Base-by-base conservation (phyloP, 192 early-diverging fungal genomes). In the Coemansia sp. region DNA sequence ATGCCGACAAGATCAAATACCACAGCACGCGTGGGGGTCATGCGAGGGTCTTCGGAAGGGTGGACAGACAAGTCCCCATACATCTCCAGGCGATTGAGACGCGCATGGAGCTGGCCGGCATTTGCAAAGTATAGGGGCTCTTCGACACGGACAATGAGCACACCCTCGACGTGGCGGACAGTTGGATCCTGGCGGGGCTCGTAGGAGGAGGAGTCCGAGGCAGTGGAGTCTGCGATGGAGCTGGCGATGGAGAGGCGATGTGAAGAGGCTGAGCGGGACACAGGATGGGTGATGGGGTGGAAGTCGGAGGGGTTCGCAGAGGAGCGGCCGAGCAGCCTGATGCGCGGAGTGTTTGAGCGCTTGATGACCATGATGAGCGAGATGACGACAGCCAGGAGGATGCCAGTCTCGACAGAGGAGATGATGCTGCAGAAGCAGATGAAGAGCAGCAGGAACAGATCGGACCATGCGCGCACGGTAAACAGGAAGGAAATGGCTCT, bases 111-210 rank as follows among this genome's bases (percentile, higher is more conserved):
- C 79, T 98, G 95, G 4, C 96, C 96, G 27, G 91, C 90, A 67
- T 99, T 99, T 45, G 96, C 96, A 85, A 99, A 99, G 72, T 92
- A 98, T 47, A 99, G 74, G 4, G 91, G 90, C 65, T 99, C 97
- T 59, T 95, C 91, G 19, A 99, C 85, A 33, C 90, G 86, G 44
- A 99, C 86, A 60, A 99, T 87, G 29, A 99, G 72, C 13, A 88
- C 87, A 17, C 91, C 94, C 54, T 93, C 88, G 23, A 96, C 79
- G 28, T 89, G 87, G 57, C 92, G 87, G 23, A 25, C 85, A 38
- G 74, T 69, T 22, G 85, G 73, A 14, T 55, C 59, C 45, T 67
- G 52, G 52, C 33, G 29, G 17, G 22, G 13, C n/a, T 54, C 29
- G 23, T 54, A 33, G 1, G 30, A 19, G 15, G 13, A 29, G 15